Evolutionary conservation across 23 red algal genomes (phyloP).

Genomic region (Gracilaria gracilis): DNA sequence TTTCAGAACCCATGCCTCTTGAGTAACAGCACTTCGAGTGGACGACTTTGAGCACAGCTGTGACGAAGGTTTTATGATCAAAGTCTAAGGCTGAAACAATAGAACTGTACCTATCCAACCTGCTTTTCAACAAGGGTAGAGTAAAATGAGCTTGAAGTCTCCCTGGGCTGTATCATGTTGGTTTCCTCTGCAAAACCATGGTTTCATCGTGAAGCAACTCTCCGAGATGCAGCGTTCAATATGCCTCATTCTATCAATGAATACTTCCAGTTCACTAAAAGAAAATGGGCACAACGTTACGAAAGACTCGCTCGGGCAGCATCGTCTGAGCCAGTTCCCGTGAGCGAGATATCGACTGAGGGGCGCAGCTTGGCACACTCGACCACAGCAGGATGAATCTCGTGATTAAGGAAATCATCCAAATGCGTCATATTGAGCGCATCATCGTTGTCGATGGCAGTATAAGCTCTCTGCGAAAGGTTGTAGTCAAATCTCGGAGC

Average conservation of each 20-base stretch:
- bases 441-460: slow-evolving; percentile 80
- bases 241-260: neutral
- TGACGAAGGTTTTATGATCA: no score
- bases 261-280: neutral
- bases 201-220: neutral
- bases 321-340: slow-evolving; percentile 81
- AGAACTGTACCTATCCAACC: neutral
- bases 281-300: slow-evolving; percentile 19
- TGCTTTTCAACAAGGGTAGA: neutral
- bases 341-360: slow-evolving; percentile 92
- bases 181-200: neutral
- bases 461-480: slow-evolving; percentile 90
- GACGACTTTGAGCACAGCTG: no score
- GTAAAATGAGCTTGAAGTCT: neutral
- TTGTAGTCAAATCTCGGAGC: slow-evolving; percentile 98
- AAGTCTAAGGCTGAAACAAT: neutral
- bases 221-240: neutral
- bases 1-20: no score
- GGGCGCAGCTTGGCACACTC: slow-evolving; percentile 97
- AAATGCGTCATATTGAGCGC: slow-evolving; percentile 72
- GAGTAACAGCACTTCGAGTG: no score
- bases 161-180: neutral
- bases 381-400: slow-evolving; percentile 89
- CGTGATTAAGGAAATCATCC: slow-evolving; percentile 88
- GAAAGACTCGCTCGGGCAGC: slow-evolving; percentile 74